Base-by-base conservation (phyloP, 2,329 filamentous ascomycete species). In the Fusarium setosum region DNA sequence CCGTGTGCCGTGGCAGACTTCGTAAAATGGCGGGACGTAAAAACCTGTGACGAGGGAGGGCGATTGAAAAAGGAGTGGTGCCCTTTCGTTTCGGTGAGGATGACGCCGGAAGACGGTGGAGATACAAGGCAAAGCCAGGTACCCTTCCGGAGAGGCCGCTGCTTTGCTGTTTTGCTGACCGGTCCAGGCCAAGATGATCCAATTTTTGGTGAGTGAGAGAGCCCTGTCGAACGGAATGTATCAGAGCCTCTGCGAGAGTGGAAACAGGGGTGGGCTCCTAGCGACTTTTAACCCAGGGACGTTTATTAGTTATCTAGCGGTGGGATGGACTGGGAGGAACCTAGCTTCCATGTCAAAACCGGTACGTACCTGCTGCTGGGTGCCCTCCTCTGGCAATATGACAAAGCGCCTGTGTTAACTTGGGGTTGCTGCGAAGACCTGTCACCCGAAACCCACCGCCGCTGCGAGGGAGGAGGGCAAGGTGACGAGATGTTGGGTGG, bases 141-240 rank as follows among this genome's bases (percentile, higher is more conserved):
- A 66, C 63, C n/a, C 49, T 37, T 64, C 59, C 64, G 64, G 64
- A 67, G 56, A 67, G 59, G 63, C 64, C 63, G 64, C 41, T 65
- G 40, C 48, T 56, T 63, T 40, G 51, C 62, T 65, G 42, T 47
- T 52, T 65, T 47, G 55, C 50, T 67, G 60, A 64, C 63, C 42
- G 59, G 63, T 67, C 63, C 55, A 67, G 63, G 63, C 55, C 63
- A 67, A 29, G 55, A 52, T 64, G 59, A 61, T 65, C 61, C 47
- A 65, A 42, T 61, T 65, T 53, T 65, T 62, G 56, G 64, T 48
- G 61, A 58, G 35, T 31, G 60, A 56, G 60, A 56, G 49, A 48
- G 61, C 63, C 59, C 63, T 67, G 59, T 64, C n/a, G 41, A 18
- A 56, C 45, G 47, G 48, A 63, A 63, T 66, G 63, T 26, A 67